Percentiles rank a stretch among this genome's conserved stretches.
phyloP scores from a whole-genome alignment of 768 basidiomycete genomes.

The Exsudoporus frostii region DNA sequence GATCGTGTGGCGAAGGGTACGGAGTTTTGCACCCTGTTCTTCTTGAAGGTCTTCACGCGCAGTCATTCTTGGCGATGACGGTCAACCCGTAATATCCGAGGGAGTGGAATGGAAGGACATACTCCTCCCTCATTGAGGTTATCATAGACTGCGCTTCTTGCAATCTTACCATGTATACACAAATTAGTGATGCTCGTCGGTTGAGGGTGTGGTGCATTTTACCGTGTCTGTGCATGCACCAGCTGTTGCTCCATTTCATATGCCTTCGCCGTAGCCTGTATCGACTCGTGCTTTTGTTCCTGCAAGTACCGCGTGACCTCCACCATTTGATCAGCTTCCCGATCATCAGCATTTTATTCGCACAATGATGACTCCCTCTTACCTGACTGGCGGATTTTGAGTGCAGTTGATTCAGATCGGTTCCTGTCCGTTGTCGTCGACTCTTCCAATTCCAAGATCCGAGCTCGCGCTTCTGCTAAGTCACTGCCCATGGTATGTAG shows the following conservation, averaged over 20 bases:
- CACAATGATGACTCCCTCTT: background rate
- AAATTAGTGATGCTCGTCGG: constrained; percentile 11
- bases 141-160: constrained; percentile 27
- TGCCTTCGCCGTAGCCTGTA: constrained; percentile 18
- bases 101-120: constrained; percentile 20
- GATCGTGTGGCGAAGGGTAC: constrained; percentile 29
- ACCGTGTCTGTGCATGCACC: constrained; percentile 22
- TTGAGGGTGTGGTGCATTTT: background rate
- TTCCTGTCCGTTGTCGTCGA: constrained; percentile 20
- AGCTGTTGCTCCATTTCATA: constrained; percentile 30
- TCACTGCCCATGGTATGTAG: constrained; percentile 41
- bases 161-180: constrained; percentile 14
- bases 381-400: constrained; percentile 28
- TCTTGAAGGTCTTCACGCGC: constrained; percentile 20
- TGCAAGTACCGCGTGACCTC: constrained; percentile 23
- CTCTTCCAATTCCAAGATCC: constrained; percentile 38
- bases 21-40: constrained; percentile 28
- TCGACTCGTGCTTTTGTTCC: constrained; percentile 30
- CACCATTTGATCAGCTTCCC: constrained; percentile 20
- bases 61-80: constrained; percentile 18
- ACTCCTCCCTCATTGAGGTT: constrained; percentile 32
- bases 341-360: constrained; percentile 14
- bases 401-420: constrained; percentile 16
- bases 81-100: constrained; percentile 12
- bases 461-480: constrained; percentile 40